These are phyloP conservation scores for Hypericum perforatum DNA, from an alignment of 345 rosid genomes.

Conservation along the genomic window DNA sequence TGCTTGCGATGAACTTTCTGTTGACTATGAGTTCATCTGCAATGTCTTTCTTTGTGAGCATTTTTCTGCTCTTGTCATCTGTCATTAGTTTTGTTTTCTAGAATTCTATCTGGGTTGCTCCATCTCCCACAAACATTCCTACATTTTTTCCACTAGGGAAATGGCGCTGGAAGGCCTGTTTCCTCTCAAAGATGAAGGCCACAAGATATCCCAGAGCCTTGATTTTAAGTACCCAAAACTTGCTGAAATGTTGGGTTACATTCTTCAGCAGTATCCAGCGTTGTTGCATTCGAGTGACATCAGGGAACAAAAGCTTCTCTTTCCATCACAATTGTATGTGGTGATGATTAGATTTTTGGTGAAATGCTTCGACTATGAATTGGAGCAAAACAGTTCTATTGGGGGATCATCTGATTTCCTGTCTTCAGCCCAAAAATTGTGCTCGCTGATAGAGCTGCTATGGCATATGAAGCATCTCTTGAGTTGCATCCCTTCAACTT, in stretches of 20 bases:
- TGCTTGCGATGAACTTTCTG: too few relatives aligned
- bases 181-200: constrained; percentile 47
- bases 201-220: constrained; percentile 28
- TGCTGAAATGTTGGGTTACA: constrained; percentile 59
- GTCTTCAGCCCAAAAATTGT: constrained; percentile 54
- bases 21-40: too few relatives aligned
- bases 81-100: constrained; percentile 1
- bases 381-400: constrained; percentile 39
- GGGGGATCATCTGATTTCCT: constrained; percentile 49
- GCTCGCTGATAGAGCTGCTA: constrained; percentile 65
- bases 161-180: constrained; percentile 83
- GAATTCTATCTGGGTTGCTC: neutral
- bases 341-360: constrained; percentile 71
- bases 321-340: constrained; percentile 60
- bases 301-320: constrained; percentile 68
- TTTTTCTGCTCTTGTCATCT: neutral
- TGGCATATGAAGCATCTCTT: constrained; percentile 72
- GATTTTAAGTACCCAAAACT: constrained; percentile 55
- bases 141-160: constrained; percentile 39
- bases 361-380: constrained; percentile 73
- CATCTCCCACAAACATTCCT: neutral
- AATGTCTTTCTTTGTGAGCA: too few relatives aligned
- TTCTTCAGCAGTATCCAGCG: constrained; percentile 66
- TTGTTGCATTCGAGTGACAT: constrained; percentile 55
- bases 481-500: constrained; percentile 73